Evolutionary conservation across 2,329 filamentous ascomycete species (phyloP), one percentile per base, ranked within the genome.

Genomic region (Curvularia sp.): DNA sequence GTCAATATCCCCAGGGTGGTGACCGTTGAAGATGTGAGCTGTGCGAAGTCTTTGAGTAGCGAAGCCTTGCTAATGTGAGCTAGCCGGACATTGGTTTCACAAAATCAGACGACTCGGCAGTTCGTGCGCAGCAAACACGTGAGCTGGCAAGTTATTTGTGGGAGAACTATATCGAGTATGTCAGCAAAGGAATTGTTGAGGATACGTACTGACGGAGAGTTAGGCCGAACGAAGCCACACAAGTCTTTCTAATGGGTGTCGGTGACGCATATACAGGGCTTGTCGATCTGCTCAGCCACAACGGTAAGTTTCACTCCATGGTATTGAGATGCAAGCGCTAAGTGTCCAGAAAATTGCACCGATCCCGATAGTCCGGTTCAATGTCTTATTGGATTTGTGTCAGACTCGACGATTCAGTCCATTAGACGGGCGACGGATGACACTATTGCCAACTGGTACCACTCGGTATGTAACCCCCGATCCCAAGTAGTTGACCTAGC

Each of bases 151-250:
- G 85, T 60, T 98, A 97, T 71, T 81, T 99, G 13, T 99, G 95
- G 95, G 93, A 97, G 68, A 99, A 99, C 73, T 97, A 97, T 72
- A 87, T 99, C 20, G 91, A 97, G 81, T 86, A 77, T 68, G 81
- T 66, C 15, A 20, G 24, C 4, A 4, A 6, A 26, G 6, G 18
- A 20, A 33, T 8, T 3, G 12, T 15, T 43, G 30, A 0, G n/a
- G 24, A 7, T 5, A 15, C n/a, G 18, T 31, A 28, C 31, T 64
- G 41, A 61, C 65, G 64, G 47, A 67, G 41, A 7, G 4, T 7
- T 41, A 78, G 75, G 31, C 88, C 88, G 50, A 85, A 81, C 55
- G 82, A 89, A 2, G 83, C 85, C 0, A 87, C 89, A 5, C 87
- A 94, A 52, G 86, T 98, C 15, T 91, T 96, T 72, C 82, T 99